Base-by-base conservation (phyloP, 1,284 basidiomycete genomes). In the Gomphus bonarii region DNA sequence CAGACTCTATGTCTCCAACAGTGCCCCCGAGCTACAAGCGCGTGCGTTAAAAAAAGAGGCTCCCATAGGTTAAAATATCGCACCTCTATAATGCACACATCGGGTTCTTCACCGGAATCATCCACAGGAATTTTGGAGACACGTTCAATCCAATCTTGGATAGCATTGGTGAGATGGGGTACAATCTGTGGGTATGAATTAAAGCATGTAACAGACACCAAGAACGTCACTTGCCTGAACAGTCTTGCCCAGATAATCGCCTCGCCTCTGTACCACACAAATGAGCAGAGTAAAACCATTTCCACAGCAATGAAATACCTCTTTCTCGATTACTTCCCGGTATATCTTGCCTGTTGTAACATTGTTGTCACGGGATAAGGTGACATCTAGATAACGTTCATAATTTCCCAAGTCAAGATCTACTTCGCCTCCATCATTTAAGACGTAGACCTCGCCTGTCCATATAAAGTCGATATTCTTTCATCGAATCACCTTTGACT, bases 341-440 rank as follows among this genome's bases (percentile, higher is more conserved):
- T 99, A 99, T 58, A 99, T 94, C 76, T 99, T 99, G 51, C 95
- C 95, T 1, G 95, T 99, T 28, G 95, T 99, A 67, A 99, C 91
- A 71, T 99, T 99, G 75, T 99, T 98, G 69, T 99, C 93, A 60
- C 86, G 81, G 47, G 89, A 88, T 40, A 99, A 77, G 0, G 95
- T 98, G 55, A 99, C 89, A 67, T 99, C 85, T 61, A 99, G 79
- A 74, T 99, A 99, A 60, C 95, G 85, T 73, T 99, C 95, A 69
- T 99, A 99, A 74, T 99, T 99, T 58, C 95, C 95, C 50, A 99
- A 74, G 73, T 99, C 95, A 33, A 99, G 78, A 72, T 99, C 95
- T 62, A 95, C 97, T 73, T 99, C 95, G 53, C 95, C 97, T 35
- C 97, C 97, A 64, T 99, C 95, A 72, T 99, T 95, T 63, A 99